A percentile compares a stretch with the other conserved stretches of the same genome.
Evolutionary conservation across 805 yeast genomes (phyloP).

Genomic region (Millerozyma acaciae): DNA sequence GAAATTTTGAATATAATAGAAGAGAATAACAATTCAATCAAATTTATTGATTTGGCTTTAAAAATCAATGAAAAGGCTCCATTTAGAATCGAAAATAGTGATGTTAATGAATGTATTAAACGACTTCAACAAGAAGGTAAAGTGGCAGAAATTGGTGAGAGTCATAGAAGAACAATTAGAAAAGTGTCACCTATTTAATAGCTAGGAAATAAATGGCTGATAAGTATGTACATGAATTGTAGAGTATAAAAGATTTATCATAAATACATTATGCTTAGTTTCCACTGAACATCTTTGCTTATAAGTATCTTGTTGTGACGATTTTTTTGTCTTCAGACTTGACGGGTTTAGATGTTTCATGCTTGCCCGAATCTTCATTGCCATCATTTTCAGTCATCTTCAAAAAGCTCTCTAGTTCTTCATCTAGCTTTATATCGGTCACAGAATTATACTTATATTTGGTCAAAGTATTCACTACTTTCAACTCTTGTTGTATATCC

Average conservation of each 20-base stretch:
- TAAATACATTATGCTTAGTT: too few relatives aligned
- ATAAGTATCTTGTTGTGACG: slow-evolving; percentile 11
- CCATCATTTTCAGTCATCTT: slow-evolving; percentile 24
- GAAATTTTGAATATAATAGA: slow-evolving; percentile 56
- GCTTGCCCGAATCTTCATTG: slow-evolving; percentile 4
- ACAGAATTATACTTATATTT: slow-evolving; percentile 28
- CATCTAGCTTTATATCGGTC: slow-evolving; percentile 37
- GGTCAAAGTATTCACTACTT: slow-evolving; percentile 40
- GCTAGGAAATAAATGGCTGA: too few relatives aligned
- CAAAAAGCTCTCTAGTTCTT: slow-evolving; percentile 33
- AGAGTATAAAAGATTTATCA: too few relatives aligned
- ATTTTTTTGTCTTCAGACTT: background rate
- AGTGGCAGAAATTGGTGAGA: slow-evolving; percentile 66
- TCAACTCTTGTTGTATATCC: slow-evolving; percentile 41
- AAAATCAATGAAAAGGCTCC: slow-evolving; percentile 64
- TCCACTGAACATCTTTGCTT: too few relatives aligned
- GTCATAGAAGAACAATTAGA: slow-evolving; percentile 58
- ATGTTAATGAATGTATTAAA: slow-evolving; percentile 63
- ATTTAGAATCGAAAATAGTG: slow-evolving; percentile 64
- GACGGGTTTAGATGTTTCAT: background rate
- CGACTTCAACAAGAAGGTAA: slow-evolving; percentile 70
- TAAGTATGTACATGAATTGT: too few relatives aligned
- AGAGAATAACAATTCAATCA: slow-evolving; percentile 44
- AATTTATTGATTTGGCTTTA: slow-evolving; percentile 56
- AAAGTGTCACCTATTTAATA: slow-evolving; percentile 13